phyloP scores from a whole-genome alignment of 441 rosid species.

The Metrosideros polymorpha region DNA sequence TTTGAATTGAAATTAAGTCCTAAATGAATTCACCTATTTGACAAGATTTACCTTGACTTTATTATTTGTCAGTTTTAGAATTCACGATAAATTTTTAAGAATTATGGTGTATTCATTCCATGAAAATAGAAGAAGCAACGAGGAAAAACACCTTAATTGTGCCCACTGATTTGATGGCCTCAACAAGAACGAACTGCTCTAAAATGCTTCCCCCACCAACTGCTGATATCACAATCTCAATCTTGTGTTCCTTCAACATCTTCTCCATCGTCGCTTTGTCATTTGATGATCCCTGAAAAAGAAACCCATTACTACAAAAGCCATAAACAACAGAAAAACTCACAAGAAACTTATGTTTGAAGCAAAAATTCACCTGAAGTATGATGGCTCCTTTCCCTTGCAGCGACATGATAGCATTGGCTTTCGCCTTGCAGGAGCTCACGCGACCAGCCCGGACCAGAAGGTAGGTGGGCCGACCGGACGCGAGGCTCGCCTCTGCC shows the following conservation, averaged over 20 bases:
- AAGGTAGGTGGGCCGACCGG: constrained; percentile 22
- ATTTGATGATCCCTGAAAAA: background rate
- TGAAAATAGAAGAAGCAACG: background rate
- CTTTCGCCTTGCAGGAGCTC: constrained; percentile 4
- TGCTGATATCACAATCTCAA: constrained; percentile 32
- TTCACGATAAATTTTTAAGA: background rate
- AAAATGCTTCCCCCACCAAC: constrained; percentile 20
- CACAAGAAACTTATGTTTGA: background rate
- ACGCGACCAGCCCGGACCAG: constrained; percentile 16
- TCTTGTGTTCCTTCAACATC: constrained; percentile 1
- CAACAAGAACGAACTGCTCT: constrained; percentile 22
- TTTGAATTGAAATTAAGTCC: background rate
- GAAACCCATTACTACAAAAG: background rate
- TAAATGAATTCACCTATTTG: background rate
- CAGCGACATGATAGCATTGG: constrained; percentile 7
- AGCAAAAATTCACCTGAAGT: constrained; percentile 2
- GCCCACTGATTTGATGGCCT: constrained; percentile 28
- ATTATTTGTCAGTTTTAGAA: background rate
- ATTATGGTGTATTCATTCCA: background rate
- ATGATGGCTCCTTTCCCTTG: constrained; percentile 28
- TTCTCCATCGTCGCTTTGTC: background rate
- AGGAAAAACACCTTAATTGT: constrained; percentile 24
- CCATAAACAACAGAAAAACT: background rate
- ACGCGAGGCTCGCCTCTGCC: constrained; percentile 19
- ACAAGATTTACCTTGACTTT: background rate